phyloP scores from a whole-genome alignment of 371 early-diverging fungal species.

The Mucor sp. region DNA sequence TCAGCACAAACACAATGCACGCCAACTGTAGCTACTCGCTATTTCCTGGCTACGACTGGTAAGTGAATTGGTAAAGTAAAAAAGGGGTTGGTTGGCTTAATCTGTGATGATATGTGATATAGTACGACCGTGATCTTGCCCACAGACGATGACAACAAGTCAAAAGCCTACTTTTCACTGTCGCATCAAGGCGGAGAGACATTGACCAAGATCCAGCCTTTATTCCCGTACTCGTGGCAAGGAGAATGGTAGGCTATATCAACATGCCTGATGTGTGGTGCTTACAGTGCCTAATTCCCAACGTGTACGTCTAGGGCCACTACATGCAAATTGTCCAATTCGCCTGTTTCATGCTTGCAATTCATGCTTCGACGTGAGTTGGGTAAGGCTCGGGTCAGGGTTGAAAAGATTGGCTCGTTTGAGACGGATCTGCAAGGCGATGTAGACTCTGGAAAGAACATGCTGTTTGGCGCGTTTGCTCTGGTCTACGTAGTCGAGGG shows the following conservation, averaged over 20 bases:
- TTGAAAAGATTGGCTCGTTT: slow-evolving; percentile 28
- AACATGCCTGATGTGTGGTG: background rate
- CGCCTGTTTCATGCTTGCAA: slow-evolving; percentile 46
- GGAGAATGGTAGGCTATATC: slow-evolving; percentile 49
- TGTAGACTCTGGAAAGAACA: slow-evolving; percentile 38
- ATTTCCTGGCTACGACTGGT: slow-evolving; percentile 64
- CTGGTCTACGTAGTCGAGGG: slow-evolving; percentile 62
- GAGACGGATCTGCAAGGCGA: slow-evolving; percentile 21
- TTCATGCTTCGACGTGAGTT: slow-evolving; percentile 47
- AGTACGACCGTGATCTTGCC: slow-evolving; percentile 33
- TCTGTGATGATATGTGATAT: background rate
- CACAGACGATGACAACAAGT: background rate
- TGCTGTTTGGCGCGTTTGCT: slow-evolving; percentile 53
- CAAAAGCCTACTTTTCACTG: slow-evolving; percentile 29
- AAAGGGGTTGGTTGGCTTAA: background rate
- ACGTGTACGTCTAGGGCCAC: slow-evolving; percentile 22
- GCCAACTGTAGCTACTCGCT: slow-evolving; percentile 56
- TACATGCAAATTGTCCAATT: slow-evolving; percentile 41
- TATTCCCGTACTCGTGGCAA: slow-evolving; percentile 59
- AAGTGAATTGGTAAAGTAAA: slow-evolving; percentile 1
- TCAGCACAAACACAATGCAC: slow-evolving; percentile 41
- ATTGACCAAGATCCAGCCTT: slow-evolving; percentile 41
- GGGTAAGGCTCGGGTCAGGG: slow-evolving; percentile 23
- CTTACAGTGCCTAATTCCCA: background rate
- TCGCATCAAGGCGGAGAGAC: slow-evolving; percentile 54